Evolutionary conservation across 805 yeast genomes (phyloP), one percentile per base, ranked within the genome.

Genomic region (Candida wancherniae): DNA sequence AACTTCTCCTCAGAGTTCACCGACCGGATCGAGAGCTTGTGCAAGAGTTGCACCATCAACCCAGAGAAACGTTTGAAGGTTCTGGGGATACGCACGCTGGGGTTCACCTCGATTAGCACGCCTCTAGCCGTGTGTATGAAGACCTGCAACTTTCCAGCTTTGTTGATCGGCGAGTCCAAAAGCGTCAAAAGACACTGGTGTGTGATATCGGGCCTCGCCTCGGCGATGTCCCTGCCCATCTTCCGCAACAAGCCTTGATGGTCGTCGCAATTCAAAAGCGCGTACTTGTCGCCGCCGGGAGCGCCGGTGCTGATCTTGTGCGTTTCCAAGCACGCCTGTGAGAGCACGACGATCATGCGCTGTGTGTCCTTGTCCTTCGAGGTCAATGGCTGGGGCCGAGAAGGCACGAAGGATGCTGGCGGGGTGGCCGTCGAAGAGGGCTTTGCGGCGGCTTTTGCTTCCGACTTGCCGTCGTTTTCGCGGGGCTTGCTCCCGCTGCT

Each of bases 161-260:
- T 92, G 67, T 92, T 92, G 50, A 92, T 83, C 24, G 98, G 98
- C n/a, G 96, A 85, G 58, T 92, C 98, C 49, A 92, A 69, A 43
- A 92, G 69, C 3, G 98, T 90, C 59, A 92, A 70, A 24, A 92
- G 74, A 69, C 98, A 92, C 63, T 90, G 98, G 57, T 92, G 98
- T 25, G 98, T 92, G 51, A 92, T 92, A 58, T 92, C 98, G n/a
- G 98, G 98, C 59, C 98, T 78, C 6, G 97, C 97, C 55, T 92
- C 98, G 28, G 95, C 85, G 42, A 92, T 90, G 54, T 92, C 97
- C 55, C 97, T 77, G 31, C 94, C 95, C 94, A 90, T 86, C 56
- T 87, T 90, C 58, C 90, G 82, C 50, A 92, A 67, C 31, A 90
- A 68, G 10, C 97, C 97, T 64, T 92, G 98, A 58, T 92, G 98